A percentile compares a stretch with the other conserved stretches of the same genome.
Conservation (phyloP, 2,329 filamentous ascomycete genomes). For the Hymenoscyphus linearis region DNA sequence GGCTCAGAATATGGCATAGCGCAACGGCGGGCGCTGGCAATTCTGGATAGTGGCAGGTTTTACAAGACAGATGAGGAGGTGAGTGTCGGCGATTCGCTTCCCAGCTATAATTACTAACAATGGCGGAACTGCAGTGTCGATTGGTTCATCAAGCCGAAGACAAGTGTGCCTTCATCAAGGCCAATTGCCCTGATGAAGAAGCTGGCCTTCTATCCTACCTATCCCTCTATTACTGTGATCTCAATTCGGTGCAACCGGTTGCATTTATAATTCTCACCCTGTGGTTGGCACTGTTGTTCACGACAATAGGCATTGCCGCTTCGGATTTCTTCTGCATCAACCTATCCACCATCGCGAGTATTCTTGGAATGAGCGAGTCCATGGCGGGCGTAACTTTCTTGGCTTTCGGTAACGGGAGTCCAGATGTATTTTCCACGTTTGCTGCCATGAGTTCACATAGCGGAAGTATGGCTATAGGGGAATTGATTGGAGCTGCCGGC, state of each 20-base stretch:
- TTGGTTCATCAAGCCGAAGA: constrained; percentile 72
- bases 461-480: constrained; percentile 92
- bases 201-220: constrained; percentile 87
- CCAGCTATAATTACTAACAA: neutral
- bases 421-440: constrained; percentile 97
- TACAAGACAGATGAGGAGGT: constrained; percentile 32
- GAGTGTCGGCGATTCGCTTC: constrained; percentile 2
- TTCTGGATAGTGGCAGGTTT: constrained; percentile 21
- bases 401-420: constrained; percentile 95
- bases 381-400: constrained; percentile 94
- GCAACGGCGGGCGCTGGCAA: constrained; percentile 25
- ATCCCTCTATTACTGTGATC: constrained; percentile 80
- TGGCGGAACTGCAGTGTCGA: constrained; percentile 54
- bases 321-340: constrained; percentile 99
- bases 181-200: constrained; percentile 83
- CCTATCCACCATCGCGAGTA: constrained; percentile 81
- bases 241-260: constrained; percentile 62
- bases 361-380: constrained; percentile 91
- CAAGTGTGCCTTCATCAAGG: constrained; percentile 79
- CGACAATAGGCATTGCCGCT: constrained; percentile 93
- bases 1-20: constrained; percentile 26
- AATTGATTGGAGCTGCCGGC: constrained; percentile 87
- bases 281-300: constrained; percentile 89
- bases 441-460: constrained; percentile 96
- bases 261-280: constrained; percentile 73